Base-by-base conservation (phyloP, 345 rosid genomes). In the Lepidium aucheri region DNA sequence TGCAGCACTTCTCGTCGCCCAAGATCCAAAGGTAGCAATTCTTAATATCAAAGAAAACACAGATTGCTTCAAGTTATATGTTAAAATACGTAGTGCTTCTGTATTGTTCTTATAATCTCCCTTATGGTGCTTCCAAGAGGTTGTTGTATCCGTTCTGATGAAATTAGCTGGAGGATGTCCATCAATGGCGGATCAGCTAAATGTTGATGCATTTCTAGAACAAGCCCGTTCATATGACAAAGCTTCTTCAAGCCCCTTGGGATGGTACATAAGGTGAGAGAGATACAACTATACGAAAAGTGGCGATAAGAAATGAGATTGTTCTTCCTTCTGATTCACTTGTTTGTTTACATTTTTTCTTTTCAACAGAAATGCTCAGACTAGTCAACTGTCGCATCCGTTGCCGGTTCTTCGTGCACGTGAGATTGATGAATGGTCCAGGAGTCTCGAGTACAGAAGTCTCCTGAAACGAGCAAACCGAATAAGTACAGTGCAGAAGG, bases 371-470 rank as follows among this genome's bases (percentile, higher is more conserved):
- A 90, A 93, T 73, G 96, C 97, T 77, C 98, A 90, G 85, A 93
- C 90, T 4, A 84, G 92, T 69, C 92, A 90, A 75, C 81, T 93
- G 41, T 93, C 96, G 24, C 98, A 90, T 70, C 98, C 98, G 30
- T 74, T 90, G 69, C 98, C 96, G 5, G 97, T 93, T 75, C 89
- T 93, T n/a, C 98, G 97, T 41, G 98, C 98, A 39, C 91, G 97
- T 43, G 97, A 93, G 81, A 86, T 90, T 53, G 98, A 90, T 62
- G 90, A 85, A 33, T 93, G 97, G 98, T 90, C 98, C 13, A 85
- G 89, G 79, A 86, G 94, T 82, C 74, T 40, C 16, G 92, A 84
- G 11, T 93, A 88, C 71, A 81, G 36, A 34, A 52, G 67, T 65
- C 90, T 93, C 74, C 77, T 93, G 70, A 82, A 77, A 65, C 87